Percentiles rank a stretch among this genome's conserved stretches.
These are phyloP conservation scores for Neoascochyta sp. DNA, from an alignment of 2,329 filamentous ascomycete genomes.

Conservation along the genomic window DNA sequence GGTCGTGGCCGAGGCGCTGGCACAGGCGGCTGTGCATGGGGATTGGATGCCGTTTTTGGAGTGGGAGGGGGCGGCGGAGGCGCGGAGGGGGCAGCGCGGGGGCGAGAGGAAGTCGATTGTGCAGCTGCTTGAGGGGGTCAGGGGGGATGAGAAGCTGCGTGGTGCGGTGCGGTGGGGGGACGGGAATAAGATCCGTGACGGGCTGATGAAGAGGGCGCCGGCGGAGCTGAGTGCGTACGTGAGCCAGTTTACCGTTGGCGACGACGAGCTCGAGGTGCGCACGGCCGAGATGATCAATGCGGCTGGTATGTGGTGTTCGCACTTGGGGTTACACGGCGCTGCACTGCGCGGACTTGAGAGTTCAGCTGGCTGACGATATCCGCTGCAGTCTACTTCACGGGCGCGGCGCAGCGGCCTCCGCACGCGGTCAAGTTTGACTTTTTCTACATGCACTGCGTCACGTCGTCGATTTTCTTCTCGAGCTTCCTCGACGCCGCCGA, in stretches of 20 bases:
- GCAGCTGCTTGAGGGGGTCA: slow-evolving; percentile 60
- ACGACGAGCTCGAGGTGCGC: slow-evolving; percentile 56
- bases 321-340: not conserved
- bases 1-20: slow-evolving; percentile 74
- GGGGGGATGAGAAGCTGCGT: slow-evolving; percentile 54
- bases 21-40: slow-evolving; percentile 69
- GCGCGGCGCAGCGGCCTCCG: slow-evolving; percentile 60
- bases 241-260: slow-evolving; percentile 49
- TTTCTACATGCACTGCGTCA: slow-evolving; percentile 76
- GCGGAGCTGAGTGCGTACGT: slow-evolving; percentile 62
- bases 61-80: slow-evolving; percentile 49
- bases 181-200: slow-evolving; percentile 64
- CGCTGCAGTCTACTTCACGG: slow-evolving; percentile 51
- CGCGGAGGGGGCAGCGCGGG: slow-evolving; percentile 17
- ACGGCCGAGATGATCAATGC: slow-evolving; percentile 69
- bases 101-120: slow-evolving; percentile 44
- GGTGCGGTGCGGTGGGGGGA: slow-evolving; percentile 52
- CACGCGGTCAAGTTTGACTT: slow-evolving; percentile 68
- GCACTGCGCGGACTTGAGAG: too few species aligned
- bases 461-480: slow-evolving; percentile 69
- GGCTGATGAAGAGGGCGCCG: slow-evolving; percentile 60
- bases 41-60: slow-evolving; percentile 57
- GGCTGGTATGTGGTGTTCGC: slow-evolving; percentile 40
- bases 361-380: too few species aligned
- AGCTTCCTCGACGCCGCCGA: slow-evolving; percentile 54